phyloP scores from a whole-genome alignment of 176 grass and related monocot species.

The Avena sativa region DNA sequence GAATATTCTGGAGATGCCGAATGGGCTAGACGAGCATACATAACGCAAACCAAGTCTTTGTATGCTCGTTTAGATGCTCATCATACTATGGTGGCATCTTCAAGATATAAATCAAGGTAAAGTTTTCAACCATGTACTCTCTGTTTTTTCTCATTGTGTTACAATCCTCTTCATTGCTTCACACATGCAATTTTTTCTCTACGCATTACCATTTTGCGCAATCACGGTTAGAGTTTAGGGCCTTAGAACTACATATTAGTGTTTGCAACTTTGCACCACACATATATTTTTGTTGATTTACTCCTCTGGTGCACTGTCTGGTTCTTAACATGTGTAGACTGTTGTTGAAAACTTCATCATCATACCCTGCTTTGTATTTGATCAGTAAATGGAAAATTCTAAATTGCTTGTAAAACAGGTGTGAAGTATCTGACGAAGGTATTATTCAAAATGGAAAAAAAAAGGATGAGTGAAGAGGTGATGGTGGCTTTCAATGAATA shows the following conservation, averaged over 20 bases:
- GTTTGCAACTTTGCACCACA: neutral
- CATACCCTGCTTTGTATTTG: neutral
- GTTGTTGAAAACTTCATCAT: neutral
- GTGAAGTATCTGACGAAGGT: neutral
- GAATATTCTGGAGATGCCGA: neutral
- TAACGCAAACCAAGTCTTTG: neutral
- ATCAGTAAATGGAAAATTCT: neutral
- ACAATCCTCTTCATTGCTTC: neutral
- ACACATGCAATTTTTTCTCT: neutral
- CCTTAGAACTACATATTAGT: no score
- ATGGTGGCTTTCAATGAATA: conserved; percentile 1
- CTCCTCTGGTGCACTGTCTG: neutral
- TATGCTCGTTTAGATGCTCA: neutral
- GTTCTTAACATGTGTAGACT: neutral
- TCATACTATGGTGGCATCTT: neutral
- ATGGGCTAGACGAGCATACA: neutral
- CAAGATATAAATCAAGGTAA: neutral
- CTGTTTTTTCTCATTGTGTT: neutral
- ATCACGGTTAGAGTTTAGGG: no score
- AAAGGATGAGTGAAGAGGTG: neutral
- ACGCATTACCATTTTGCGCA: neutral
- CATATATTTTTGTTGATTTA: neutral
- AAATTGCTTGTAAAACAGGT: neutral
- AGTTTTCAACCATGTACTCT: neutral
- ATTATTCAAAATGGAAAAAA: conserved; percentile 2